Evolutionary conservation across 306 rosid genomes (phyloP), one percentile per base, ranked within the genome.

Genomic region (Mimosa pudica): DNA sequence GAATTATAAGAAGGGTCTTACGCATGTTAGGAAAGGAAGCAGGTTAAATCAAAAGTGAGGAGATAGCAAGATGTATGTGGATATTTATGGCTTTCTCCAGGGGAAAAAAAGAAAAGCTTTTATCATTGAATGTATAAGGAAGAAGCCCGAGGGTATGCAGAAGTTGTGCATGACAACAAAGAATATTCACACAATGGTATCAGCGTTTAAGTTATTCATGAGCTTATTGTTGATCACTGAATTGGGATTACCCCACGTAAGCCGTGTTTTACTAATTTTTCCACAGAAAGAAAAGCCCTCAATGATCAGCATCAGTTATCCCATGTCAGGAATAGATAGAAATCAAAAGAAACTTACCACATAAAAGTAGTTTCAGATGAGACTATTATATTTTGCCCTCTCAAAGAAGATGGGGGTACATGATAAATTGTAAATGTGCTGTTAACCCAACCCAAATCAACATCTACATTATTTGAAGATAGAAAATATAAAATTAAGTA

Each of bases 31-130:
- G 47, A 38, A 36, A 65, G 70, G 24, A 33, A 36, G 70, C 70
- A 65, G 24, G 70, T 65, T 11, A 65, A 65, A 65, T 65, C 70
- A 65, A 65, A 65, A 65, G 70, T 7, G 10, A 65, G 44, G 20
- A 36, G 70, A 35, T 36, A 65, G 70, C 24, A 65, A 65, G 36
- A 36, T n/a, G 49, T 66, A 8, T 6, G 8, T 17, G 49, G 14
- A 7, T 1, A 7, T 38, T 66, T 66, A 36, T 16, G 49, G 49
- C 47, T 41, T 38, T 66, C 33, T 66, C 48, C 20, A 5, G 60
- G 60, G 20, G 60, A 52, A 52, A 67, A 38, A 38, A 67, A 41
- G 32, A 18, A 41, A 16, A 17, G 7, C 32, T 38, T 16, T n/a
- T n/a, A 67, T 10, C 6, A 17, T 17, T 67, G 49, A 41, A 17